Evolutionary conservation across 192 early-diverging fungal species (phyloP).

Genomic region (Jimgerdemannia lactiflua): DNA sequence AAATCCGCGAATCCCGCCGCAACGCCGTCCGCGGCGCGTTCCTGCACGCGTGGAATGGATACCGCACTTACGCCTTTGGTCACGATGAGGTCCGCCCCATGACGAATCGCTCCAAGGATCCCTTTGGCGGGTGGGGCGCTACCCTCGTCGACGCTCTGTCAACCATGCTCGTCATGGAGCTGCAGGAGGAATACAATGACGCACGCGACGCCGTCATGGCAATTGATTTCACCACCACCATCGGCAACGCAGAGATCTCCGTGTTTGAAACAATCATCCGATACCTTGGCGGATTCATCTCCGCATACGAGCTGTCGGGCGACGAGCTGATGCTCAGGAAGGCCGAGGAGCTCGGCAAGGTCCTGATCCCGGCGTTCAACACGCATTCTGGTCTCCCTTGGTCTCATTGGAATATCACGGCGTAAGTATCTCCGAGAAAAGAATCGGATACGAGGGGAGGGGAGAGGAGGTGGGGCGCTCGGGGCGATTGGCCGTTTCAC

Average conservation of each 20-base stretch:
- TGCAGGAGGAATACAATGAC: slow-evolving; percentile 70
- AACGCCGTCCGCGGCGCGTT: slow-evolving; percentile 58
- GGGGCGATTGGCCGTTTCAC: no score
- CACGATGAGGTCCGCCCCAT: slow-evolving; percentile 63
- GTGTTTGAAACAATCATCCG: slow-evolving; percentile 89
- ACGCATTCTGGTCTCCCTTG: slow-evolving; percentile 63
- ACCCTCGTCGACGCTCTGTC: slow-evolving; percentile 86
- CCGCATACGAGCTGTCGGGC: slow-evolving; percentile 80
- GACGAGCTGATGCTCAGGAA: slow-evolving; percentile 56
- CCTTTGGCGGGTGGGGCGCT: slow-evolving; percentile 57
- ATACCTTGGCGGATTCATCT: slow-evolving; percentile 72
- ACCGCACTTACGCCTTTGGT: slow-evolving; percentile 74
- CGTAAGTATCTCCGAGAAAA: slow-evolving; percentile 1
- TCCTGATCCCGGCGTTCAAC: slow-evolving; percentile 69
- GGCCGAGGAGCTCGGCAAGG: slow-evolving; percentile 63
- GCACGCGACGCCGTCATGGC: slow-evolving; percentile 20
- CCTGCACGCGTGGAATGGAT: slow-evolving; percentile 71
- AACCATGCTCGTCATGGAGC: slow-evolving; percentile 82
- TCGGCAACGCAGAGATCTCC: slow-evolving; percentile 35
- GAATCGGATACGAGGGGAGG: no score
- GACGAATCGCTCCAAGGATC: slow-evolving; percentile 17
- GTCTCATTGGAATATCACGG: slow-evolving; percentile 49
- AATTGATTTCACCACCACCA: slow-evolving; percentile 48
- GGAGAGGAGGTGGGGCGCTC: no score
- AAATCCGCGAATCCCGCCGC: slow-evolving; percentile 22